These are phyloP conservation scores for Musa acuminata DNA, from an alignment of 176 grass and related monocot genomes.

Conservation along the genomic window DNA sequence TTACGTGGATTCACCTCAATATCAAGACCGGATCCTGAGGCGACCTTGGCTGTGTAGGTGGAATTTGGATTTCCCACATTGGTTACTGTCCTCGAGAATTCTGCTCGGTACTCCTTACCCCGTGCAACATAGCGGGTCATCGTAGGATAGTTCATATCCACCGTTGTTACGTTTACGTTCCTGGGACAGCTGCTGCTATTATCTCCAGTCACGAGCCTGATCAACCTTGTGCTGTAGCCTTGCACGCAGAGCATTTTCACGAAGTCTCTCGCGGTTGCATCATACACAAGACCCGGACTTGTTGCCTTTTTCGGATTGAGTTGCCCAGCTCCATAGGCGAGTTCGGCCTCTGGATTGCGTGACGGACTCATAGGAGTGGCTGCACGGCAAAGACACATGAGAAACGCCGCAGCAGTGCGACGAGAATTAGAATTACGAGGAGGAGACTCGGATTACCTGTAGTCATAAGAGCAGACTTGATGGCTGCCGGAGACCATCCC, in stretches of 20 bases:
- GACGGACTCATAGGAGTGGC: conserved; percentile 35
- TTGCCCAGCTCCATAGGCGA: conserved; percentile 35
- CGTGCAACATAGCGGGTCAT: conserved; percentile 8
- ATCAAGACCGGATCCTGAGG: too few species aligned
- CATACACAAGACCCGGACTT: conserved; percentile 32
- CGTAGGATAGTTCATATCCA: conserved; percentile 41
- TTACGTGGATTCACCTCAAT: conserved; percentile 19
- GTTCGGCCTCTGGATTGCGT: conserved; percentile 19
- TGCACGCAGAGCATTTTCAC: conserved; percentile 33
- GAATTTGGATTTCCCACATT: conserved; percentile 23
- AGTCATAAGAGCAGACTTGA: conserved; percentile 54
- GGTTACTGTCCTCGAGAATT: conserved; percentile 36
- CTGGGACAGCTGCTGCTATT: neutral
- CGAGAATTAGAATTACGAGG: too few species aligned
- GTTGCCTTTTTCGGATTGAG: conserved; percentile 15
- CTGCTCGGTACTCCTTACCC: neutral
- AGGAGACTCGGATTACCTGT: conserved; percentile 14
- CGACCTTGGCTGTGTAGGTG: conserved; percentile 9
- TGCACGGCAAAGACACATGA: neutral
- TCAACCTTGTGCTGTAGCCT: conserved; percentile 29
- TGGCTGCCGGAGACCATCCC: conserved; percentile 39
- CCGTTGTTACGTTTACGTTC: too few species aligned
- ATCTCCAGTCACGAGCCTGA: conserved; percentile 11
- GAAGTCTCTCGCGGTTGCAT: conserved; percentile 22
- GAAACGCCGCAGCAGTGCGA: too few species aligned